Percentiles rank a stretch among this genome's conserved stretches.
Evolutionary conservation across 768 basidiomycete genomes (phyloP).

Genomic region (Leucocoprinus leucothites): DNA sequence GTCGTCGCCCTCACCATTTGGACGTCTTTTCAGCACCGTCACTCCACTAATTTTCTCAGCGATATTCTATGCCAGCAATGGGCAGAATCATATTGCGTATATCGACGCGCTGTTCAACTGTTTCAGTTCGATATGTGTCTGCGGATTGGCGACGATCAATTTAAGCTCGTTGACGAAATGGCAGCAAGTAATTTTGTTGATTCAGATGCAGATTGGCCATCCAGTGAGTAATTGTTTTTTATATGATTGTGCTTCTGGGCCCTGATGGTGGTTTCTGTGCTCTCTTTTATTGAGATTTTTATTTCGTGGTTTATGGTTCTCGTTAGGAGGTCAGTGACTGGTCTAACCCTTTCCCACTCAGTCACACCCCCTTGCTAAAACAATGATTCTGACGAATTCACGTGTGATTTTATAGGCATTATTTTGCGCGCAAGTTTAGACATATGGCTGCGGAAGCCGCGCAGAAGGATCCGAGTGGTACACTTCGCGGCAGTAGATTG

Average conservation of each 20-base stretch:
- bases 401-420: conserved; percentile 48
- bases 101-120: conserved; percentile 78
- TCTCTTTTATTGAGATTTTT: too few species aligned
- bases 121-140: conserved; percentile 76
- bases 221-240: conserved; percentile 49
- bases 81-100: conserved; percentile 63
- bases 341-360: neutral
- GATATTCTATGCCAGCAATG: conserved; percentile 85
- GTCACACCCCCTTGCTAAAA: neutral
- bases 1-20: neutral
- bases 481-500: conserved; percentile 18
- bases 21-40: conserved; percentile 50
- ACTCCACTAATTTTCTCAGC: conserved; percentile 76
- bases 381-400: too few species aligned
- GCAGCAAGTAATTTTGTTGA: conserved; percentile 69
- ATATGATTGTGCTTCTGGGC: neutral
- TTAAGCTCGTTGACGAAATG: conserved; percentile 63
- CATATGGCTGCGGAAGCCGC: conserved; percentile 44
- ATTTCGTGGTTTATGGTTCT: conserved; percentile 86
- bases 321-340: conserved; percentile 61
- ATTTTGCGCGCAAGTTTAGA: conserved; percentile 68
- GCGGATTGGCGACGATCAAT: conserved; percentile 71
- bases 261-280: neutral
- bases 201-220: conserved; percentile 76
- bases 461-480: conserved; percentile 18